Conservation (phyloP, 805 yeast species). For the Saccharomycopsis babjevae region DNA sequence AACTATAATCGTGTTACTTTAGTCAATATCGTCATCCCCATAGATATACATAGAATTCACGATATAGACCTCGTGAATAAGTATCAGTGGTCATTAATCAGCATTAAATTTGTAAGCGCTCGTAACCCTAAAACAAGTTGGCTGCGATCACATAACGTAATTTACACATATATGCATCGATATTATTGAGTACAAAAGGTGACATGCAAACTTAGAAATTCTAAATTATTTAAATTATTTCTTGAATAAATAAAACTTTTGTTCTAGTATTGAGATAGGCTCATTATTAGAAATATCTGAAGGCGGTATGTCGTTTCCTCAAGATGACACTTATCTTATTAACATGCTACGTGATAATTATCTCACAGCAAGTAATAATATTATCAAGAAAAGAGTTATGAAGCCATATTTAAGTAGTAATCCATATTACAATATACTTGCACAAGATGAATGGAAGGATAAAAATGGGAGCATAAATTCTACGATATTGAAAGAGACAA, state of each 20-base stretch:
- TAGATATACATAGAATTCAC: too few relatives aligned
- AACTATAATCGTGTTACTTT: too few relatives aligned
- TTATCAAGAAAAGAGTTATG: slow-evolving; percentile 13
- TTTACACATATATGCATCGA: too few relatives aligned
- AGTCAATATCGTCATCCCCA: too few relatives aligned
- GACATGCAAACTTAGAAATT: too few relatives aligned
- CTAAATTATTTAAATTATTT: too few relatives aligned
- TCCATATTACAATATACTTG: slow-evolving; percentile 4
- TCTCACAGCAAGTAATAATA: slow-evolving; percentile 5
- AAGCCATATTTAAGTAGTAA: slow-evolving; percentile 11
- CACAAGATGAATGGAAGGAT: not conserved
- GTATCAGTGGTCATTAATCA: not conserved
- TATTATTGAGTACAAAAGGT: too few relatives aligned
- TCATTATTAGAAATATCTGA: too few relatives aligned
- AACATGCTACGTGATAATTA: slow-evolving; percentile 15
- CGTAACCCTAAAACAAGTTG: not conserved
- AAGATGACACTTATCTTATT: slow-evolving; percentile 14
- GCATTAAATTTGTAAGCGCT: not conserved
- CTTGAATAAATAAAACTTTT: too few relatives aligned
- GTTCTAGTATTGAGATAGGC: too few relatives aligned
- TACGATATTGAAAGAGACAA: slow-evolving; percentile 4
- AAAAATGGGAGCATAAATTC: slow-evolving; percentile 7
- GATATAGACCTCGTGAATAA: not conserved
- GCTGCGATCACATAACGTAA: too few relatives aligned
- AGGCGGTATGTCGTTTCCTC: slow-evolving; percentile 14